Percentiles rank a stretch among this genome's conserved stretches.
Evolutionary conservation across 2,329 filamentous ascomycete species (phyloP).

Genomic region (Thermothelomyces thermophilus): DNA sequence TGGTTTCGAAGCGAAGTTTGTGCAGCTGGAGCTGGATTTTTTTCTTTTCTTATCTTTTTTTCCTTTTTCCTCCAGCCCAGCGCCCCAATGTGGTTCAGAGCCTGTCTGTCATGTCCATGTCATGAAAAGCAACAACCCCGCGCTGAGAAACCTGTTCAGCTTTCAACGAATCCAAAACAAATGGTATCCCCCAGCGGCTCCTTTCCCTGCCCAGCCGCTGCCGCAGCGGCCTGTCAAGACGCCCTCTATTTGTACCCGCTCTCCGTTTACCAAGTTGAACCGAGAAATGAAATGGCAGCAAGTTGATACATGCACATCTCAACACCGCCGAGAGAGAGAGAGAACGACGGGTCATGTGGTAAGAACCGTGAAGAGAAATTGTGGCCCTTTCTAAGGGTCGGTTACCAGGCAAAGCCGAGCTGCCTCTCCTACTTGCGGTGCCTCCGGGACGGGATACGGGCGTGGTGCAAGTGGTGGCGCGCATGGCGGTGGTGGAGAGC

Average conservation of each 20-base stretch:
- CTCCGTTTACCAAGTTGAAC: neutral
- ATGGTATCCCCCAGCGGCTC: conserved; percentile 8
- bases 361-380: no score
- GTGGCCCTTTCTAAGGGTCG: no score
- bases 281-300: neutral
- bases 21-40: no score
- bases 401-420: no score
- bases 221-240: neutral
- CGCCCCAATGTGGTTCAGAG: neutral
- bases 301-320: conserved; percentile 5
- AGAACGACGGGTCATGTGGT: neutral
- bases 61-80: no score
- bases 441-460: conserved; percentile 16
- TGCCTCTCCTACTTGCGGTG: neutral
- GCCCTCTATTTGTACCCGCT: conserved; percentile 2
- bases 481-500: conserved; percentile 29
- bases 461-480: conserved; percentile 32
- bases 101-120: conserved; percentile 6
- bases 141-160: neutral
- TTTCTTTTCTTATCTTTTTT: no score
- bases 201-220: neutral
- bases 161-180: neutral
- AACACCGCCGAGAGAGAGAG: neutral
- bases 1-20: conserved; percentile 13
- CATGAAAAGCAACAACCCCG: conserved; percentile 2